Conservation (phyloP, 257 asterid genomes). For the Apocynum venetum region DNA sequence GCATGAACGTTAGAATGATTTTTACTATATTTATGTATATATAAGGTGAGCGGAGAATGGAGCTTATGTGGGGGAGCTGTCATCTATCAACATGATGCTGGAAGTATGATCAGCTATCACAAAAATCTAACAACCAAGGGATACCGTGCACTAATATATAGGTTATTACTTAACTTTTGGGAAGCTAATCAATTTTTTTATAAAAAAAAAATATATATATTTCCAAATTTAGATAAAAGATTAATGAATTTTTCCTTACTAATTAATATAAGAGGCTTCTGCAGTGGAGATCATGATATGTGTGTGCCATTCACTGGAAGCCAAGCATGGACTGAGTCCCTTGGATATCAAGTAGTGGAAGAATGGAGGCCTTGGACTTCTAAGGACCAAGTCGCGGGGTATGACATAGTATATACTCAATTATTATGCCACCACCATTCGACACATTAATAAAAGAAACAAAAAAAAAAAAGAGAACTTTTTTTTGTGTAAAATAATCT, state of each 20-base stretch:
- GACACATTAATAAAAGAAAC: no score
- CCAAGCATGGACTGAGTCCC: constrained; percentile 52
- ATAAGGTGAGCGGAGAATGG: constrained; percentile 49
- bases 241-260: no score
- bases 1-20: neutral
- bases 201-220: neutral
- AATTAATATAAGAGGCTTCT: neutral
- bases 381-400: constrained; percentile 52
- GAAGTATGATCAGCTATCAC: constrained; percentile 56
- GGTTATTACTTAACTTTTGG: constrained; percentile 19
- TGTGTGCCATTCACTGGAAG: constrained; percentile 59
- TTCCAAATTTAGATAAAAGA: neutral
- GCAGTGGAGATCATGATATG: constrained; percentile 71
- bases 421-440: no score
- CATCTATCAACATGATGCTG: constrained; percentile 33
- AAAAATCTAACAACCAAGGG: constrained; percentile 42
- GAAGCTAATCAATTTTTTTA: no score
- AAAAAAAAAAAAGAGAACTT: no score
- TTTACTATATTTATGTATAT: neutral
- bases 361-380: constrained; percentile 58
- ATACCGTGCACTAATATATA: constrained; percentile 48
- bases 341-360: constrained; percentile 35
- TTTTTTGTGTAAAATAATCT: no score
- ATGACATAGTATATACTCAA: neutral
- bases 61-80: constrained; percentile 24